phyloP scores from a whole-genome alignment of 352 stramenopile genomes.

The Globisporangium perplexum region DNA sequence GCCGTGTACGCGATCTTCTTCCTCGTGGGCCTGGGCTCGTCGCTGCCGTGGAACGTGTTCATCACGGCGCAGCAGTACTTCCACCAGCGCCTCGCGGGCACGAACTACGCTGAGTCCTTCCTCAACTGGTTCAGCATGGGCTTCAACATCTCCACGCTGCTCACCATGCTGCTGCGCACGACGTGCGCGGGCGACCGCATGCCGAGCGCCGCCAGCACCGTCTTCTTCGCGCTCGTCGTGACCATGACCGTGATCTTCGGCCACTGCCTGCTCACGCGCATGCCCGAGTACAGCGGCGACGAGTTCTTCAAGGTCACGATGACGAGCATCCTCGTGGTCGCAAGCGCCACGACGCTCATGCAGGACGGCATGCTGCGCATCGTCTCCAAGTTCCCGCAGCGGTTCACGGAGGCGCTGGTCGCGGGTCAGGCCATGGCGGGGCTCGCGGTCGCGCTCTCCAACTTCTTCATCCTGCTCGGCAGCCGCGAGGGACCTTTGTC shows the following conservation, averaged over 20 bases:
- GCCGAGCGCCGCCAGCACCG: conserved; percentile 46
- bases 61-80: conserved; percentile 84
- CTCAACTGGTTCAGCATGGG: conserved; percentile 85
- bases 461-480: conserved; percentile 54
- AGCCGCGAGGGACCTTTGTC: conserved; percentile 1
- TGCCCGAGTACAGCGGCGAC: conserved; percentile 55
- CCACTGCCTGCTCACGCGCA: conserved; percentile 64
- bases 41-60: conserved; percentile 85
- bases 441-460: conserved; percentile 63
- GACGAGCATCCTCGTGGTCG: conserved; percentile 64
- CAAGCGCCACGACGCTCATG: conserved; percentile 64
- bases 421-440: conserved; percentile 73
- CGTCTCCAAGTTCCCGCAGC: conserved; percentile 62
- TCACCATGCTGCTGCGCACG: conserved; percentile 71
- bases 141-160: conserved; percentile 76
- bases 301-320: conserved; percentile 78
- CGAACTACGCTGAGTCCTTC: conserved; percentile 71
- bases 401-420: conserved; percentile 74
- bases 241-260: conserved; percentile 70
- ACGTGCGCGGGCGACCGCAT: conserved; percentile 53
- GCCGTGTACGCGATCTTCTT: conserved; percentile 72
- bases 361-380: conserved; percentile 78
- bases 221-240: conserved; percentile 60
- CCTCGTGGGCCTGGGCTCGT: conserved; percentile 66
- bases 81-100: conserved; percentile 44